Percentiles rank a stretch among this genome's conserved stretches.
These are phyloP conservation scores for Ustilago xerochloae DNA, from an alignment of 1,284 basidiomycete genomes.

Conservation along the genomic window DNA sequence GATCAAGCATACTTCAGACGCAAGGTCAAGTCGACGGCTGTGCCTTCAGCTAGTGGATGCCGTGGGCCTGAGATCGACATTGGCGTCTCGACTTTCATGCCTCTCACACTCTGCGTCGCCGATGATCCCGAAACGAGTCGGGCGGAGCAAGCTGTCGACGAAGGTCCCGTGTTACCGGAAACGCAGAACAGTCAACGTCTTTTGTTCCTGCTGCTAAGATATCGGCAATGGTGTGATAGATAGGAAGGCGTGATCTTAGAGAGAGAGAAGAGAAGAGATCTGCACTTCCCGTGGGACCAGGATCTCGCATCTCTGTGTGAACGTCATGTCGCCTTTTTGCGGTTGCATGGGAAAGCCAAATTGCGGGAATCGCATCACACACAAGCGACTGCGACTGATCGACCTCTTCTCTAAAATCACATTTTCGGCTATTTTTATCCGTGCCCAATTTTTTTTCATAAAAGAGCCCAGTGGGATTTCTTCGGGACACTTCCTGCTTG, in stretches of 20 bases:
- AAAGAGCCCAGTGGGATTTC: not conserved
- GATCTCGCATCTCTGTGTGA: not conserved
- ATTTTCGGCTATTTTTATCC: not conserved
- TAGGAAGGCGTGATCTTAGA: not conserved
- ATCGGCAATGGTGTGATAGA: not conserved
- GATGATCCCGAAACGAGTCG: not conserved
- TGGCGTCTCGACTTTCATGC: not conserved
- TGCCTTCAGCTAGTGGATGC: too few relatives aligned
- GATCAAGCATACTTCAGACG: not conserved
- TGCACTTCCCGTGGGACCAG: too few relatives aligned
- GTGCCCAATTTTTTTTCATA: not conserved
- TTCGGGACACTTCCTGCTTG: not conserved
- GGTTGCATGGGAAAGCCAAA: not conserved
- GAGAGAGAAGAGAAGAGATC: not conserved
- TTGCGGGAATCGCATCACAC: not conserved
- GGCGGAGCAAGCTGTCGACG: not conserved
- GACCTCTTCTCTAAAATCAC: slow-evolving; percentile 18
- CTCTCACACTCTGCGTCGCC: not conserved
- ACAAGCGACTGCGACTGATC: not conserved
- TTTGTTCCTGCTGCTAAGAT: too few relatives aligned
- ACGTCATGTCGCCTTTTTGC: not conserved
- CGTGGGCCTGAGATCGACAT: not conserved
- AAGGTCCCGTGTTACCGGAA: not conserved
- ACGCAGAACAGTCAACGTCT: not conserved
- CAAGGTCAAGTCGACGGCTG: not conserved